Evolutionary conservation across 768 basidiomycete species (phyloP), one percentile per base, ranked within the genome.

Genomic region (Trametes cingulata): DNA sequence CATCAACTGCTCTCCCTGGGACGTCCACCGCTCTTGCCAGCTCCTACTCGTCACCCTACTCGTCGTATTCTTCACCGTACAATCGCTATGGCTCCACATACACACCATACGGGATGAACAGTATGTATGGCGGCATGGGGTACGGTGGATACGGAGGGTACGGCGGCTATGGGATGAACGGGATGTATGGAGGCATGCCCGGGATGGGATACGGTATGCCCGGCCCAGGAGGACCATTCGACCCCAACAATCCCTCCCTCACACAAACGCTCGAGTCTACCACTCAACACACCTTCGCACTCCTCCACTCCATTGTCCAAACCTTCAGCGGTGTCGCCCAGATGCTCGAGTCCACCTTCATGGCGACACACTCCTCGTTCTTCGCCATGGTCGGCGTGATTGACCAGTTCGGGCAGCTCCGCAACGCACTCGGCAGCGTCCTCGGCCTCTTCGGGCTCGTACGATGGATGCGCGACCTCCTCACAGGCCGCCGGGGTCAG

Each of bases 311-410:
- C 12, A 89, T 99, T 71, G 96, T 99, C 45, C 91, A 93, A 68
- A 97, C 95, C 4, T 96, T 98, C 75, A 82, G 87, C 0, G 95
- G 95, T 22, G 87, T 99, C 62, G 89, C 96, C 0, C 96, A 98
- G 72, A 95, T 99, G 86, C 87, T 99, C 70, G 96, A 98, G 73
- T 88, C 86, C 35, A 98, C 96, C 6, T 98, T 96, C 75, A 91
- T 98, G 88, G 96, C 96, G 2, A 96, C 94, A 0, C 94, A 96
- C 73, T 93, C 91, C 0, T 90, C 87, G 9, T 96, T 96, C 75
- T 96, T 95, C 72, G 93, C 94, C 57, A 94, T 96, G 88, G 93
- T 95, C 51, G 92, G 93, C 62, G 96, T 99, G 45, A 82, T 95
- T 39, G 97, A 99, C 69, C 97, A 99, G 70, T 89, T 99, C 68